phyloP scores from a whole-genome alignment of 306 rosid species.

The Vicia sativa region DNA sequence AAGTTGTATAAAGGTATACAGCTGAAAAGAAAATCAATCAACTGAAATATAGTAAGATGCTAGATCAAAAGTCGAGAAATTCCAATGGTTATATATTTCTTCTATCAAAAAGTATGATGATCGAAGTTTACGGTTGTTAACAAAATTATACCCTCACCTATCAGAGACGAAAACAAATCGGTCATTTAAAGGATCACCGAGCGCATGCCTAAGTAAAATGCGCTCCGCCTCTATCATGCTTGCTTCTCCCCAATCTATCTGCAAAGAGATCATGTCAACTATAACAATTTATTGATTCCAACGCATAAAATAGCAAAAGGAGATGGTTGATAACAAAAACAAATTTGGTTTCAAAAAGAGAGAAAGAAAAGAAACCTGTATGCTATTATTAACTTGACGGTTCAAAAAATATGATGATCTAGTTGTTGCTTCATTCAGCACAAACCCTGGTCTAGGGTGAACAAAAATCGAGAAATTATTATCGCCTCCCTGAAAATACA shows the following conservation, averaged over 20 bases:
- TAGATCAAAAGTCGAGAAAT: conserved; percentile 17
- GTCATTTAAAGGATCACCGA: conserved; percentile 75
- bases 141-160: conserved; percentile 76
- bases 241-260: conserved; percentile 99
- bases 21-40: conserved; percentile 78
- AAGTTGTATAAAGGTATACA: conserved; percentile 96
- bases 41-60: conserved; percentile 66
- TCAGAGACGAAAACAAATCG: conserved; percentile 96
- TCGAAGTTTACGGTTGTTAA: conserved; percentile 11
- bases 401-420: conserved; percentile 76
- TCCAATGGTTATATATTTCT: not conserved
- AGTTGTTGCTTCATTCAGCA: conserved; percentile 78
- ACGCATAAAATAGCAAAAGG: too few relatives aligned
- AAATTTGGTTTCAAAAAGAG: not conserved
- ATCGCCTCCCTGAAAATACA: conserved; percentile 72
- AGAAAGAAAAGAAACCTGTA: conserved; percentile 68
- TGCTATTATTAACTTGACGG: conserved; percentile 92
- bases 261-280: conserved; percentile 46
- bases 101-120: conserved; percentile 33
- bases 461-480: conserved; percentile 77
- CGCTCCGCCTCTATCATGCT: conserved; percentile 97
- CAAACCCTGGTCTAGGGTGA: conserved; percentile 94
- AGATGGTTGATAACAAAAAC: not conserved
- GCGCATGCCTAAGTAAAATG: conserved; percentile 81
- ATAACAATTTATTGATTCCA: not conserved